Percentiles rank a stretch among this genome's conserved stretches.
phyloP scores from a whole-genome alignment of 352 stramenopile genomes.

The Phytophthora sp. region DNA sequence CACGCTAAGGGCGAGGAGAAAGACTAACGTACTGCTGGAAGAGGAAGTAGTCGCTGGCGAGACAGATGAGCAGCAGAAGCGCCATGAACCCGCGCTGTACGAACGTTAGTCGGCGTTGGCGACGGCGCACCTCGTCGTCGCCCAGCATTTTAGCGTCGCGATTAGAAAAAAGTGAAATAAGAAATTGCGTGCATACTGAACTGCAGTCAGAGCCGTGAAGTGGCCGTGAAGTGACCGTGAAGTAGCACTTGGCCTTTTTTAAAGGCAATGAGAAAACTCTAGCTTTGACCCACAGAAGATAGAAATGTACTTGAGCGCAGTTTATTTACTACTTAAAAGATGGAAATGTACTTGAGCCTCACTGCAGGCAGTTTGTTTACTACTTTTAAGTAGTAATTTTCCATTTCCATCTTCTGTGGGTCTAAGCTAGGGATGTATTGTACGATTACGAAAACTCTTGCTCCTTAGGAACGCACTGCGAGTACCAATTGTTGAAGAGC shows the following conservation, averaged over 20 bases:
- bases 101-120: conserved; percentile 3
- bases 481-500: conserved; percentile 50
- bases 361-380: too few relatives aligned
- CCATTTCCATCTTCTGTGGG: not conserved
- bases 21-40: conserved; percentile 52
- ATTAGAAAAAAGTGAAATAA: conserved; percentile 12
- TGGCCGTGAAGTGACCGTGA: too few relatives aligned
- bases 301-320: too few relatives aligned
- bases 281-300: too few relatives aligned
- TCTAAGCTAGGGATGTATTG: not conserved
- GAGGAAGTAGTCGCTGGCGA: conserved; percentile 64
- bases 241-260: too few relatives aligned
- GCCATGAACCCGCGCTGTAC: conserved; percentile 49
- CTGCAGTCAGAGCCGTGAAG: too few relatives aligned
- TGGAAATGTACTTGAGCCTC: too few relatives aligned
- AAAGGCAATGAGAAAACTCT: too few relatives aligned
- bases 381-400: too few relatives aligned
- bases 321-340: too few relatives aligned
- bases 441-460: conserved; percentile 23
- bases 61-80: conserved; percentile 51
- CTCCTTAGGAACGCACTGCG: conserved; percentile 51
- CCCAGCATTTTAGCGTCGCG: conserved; percentile 3
- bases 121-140: conserved; percentile 5
- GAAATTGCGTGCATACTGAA: not conserved
- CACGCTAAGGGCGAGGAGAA: not conserved